Percentiles rank a stretch among this genome's conserved stretches.
Conservation (phyloP, 1,139 yeast genomes). For the Sugiyamaella paludigena region DNA sequence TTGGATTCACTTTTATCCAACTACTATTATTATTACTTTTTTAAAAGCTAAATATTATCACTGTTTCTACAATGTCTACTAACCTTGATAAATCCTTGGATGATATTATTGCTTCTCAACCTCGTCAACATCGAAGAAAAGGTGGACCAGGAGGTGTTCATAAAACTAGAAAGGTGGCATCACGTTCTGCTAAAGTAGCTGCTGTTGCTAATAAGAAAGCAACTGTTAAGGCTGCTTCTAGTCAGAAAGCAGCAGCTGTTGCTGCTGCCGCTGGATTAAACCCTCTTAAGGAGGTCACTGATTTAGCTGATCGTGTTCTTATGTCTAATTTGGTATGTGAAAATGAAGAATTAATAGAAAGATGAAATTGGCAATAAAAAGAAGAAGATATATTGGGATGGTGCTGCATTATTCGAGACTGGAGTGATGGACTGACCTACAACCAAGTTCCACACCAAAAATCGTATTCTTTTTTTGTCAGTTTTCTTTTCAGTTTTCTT, state of each 20-base stretch:
- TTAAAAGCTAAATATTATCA: no score
- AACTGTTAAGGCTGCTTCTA: conserved; percentile 32
- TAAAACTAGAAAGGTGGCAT: conserved; percentile 14
- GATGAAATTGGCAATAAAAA: background rate
- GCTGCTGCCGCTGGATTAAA: conserved; percentile 24
- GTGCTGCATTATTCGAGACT: no score
- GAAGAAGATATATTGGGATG: background rate
- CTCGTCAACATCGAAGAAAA: conserved; percentile 39
- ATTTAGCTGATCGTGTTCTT: conserved; percentile 35
- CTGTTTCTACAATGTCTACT: conserved; percentile 51
- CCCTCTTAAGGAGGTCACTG: conserved; percentile 29
- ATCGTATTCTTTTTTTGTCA: no score
- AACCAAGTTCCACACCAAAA: no score
- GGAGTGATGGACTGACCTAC: no score
- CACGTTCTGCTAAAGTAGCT: conserved; percentile 8
- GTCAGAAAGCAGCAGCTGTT: conserved; percentile 35
- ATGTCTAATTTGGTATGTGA: conserved; percentile 36
- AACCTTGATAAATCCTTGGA: conserved; percentile 92
- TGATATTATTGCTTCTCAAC: conserved; percentile 79
- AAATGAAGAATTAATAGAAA: background rate
- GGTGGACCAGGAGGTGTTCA: conserved; percentile 21
- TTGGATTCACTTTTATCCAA: no score
- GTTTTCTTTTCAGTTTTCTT: no score
- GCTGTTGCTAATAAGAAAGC: conserved; percentile 6
- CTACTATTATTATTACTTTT: no score